phyloP scores from a whole-genome alignment of 495 filamentous ascomycete genomes.

The Penicillium diatomitis region DNA sequence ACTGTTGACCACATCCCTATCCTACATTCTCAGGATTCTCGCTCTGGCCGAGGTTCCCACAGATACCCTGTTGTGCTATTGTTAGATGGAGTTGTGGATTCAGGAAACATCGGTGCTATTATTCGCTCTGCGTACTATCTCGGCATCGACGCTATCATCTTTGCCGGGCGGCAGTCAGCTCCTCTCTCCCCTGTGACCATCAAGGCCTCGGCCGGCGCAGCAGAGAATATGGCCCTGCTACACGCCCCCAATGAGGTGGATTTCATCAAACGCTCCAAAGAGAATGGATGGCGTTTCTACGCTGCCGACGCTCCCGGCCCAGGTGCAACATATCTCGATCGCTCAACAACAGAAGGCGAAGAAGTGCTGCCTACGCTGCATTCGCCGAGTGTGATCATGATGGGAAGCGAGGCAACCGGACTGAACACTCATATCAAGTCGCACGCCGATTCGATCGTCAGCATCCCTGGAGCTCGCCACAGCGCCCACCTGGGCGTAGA shows the following conservation, averaged over 20 bases:
- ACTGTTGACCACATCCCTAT: conserved; percentile 31
- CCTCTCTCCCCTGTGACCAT: conserved; percentile 64
- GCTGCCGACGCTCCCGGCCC: conserved; percentile 56
- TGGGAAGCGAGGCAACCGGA: conserved; percentile 78
- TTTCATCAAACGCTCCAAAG: conserved; percentile 59
- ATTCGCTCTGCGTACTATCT: conserved; percentile 79
- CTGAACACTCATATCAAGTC: conserved; percentile 50
- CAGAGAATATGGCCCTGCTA: conserved; percentile 67
- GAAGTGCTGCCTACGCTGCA: conserved; percentile 36
- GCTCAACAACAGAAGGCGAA: conserved; percentile 1
- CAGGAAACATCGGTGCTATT: conserved; percentile 84
- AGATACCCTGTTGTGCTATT: conserved; percentile 72
- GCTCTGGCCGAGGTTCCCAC: conserved; percentile 6
- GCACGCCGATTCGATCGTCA: conserved; percentile 52
- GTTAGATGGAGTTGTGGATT: conserved; percentile 77
- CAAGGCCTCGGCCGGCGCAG: conserved; percentile 80
- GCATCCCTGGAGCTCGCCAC: conserved; percentile 39
- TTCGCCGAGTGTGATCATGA: conserved; percentile 64
- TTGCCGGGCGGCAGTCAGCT: conserved; percentile 59
- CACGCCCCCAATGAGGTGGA: conserved; percentile 50
- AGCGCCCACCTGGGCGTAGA: conserved; percentile 20
- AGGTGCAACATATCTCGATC: conserved; percentile 19
- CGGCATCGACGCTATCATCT: conserved; percentile 66
- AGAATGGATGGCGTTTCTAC: conserved; percentile 74
- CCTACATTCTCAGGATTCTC: conserved; percentile 12